A percentile compares a stretch with the other conserved stretches of the same genome.
These are phyloP conservation scores for Leccinellum luteum DNA, from an alignment of 768 basidiomycete genomes.

Conservation along the genomic window DNA sequence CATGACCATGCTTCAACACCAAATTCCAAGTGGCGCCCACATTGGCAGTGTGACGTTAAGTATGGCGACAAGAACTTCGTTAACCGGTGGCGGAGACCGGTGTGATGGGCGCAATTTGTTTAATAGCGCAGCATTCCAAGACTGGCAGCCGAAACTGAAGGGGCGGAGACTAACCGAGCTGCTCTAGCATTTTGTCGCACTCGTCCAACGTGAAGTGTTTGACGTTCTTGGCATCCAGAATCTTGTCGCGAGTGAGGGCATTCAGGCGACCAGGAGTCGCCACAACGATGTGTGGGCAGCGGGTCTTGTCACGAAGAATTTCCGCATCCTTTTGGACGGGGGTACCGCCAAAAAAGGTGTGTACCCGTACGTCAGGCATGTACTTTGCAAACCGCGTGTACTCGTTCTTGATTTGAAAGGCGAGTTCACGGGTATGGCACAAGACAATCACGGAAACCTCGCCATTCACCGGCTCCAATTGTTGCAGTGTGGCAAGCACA, in stretches of 20 bases:
- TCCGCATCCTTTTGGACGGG: slow-evolving; percentile 93
- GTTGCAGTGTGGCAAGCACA: slow-evolving; percentile 95
- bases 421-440: slow-evolving; percentile 98
- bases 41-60: slow-evolving; percentile 38
- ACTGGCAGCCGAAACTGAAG: slow-evolving; percentile 67
- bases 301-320: slow-evolving; percentile 88
- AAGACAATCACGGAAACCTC: slow-evolving; percentile 97
- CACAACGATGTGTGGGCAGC: slow-evolving; percentile 98
- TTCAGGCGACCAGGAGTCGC: slow-evolving; percentile 97
- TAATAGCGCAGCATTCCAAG: slow-evolving; percentile 43
- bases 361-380: slow-evolving; percentile 98
- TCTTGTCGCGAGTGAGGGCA: slow-evolving; percentile 93
- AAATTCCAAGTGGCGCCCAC: slow-evolving; percentile 38
- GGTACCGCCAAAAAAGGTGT: slow-evolving; percentile 97
- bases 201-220: slow-evolving; percentile 99
- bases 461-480: slow-evolving; percentile 96
- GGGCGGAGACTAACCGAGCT: slow-evolving; percentile 93
- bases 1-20: slow-evolving; percentile 39
- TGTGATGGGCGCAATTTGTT: slow-evolving; percentile 42
- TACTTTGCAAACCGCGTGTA: slow-evolving; percentile 99
- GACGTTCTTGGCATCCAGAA: slow-evolving; percentile 90
- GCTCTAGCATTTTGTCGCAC: slow-evolving; percentile 99
- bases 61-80: slow-evolving; percentile 38
- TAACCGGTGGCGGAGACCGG: slow-evolving; percentile 32
- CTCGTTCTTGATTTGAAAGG: slow-evolving; percentile 99